These are phyloP conservation scores for Mycosphaerella arachidis DNA, from an alignment of 2,329 filamentous ascomycete species.

Conservation along the genomic window DNA sequence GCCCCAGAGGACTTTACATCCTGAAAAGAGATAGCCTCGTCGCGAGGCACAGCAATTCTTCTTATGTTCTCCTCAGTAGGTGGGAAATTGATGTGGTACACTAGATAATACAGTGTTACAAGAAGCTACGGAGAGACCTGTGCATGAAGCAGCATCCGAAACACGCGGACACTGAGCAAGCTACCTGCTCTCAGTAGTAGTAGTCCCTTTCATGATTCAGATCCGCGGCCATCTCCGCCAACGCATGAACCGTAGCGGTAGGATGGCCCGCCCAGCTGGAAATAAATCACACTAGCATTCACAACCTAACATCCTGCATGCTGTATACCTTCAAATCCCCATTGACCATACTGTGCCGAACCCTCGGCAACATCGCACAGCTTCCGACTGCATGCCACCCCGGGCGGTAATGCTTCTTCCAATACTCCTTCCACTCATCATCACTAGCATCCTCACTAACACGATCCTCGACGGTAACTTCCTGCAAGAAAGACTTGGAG, in stretches of 20 bases:
- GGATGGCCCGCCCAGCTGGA: slow-evolving; percentile 1
- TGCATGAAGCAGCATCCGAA: too few species aligned
- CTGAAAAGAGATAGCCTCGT: too few species aligned
- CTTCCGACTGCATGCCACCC: slow-evolving; percentile 23
- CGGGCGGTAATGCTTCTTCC: slow-evolving; percentile 10
- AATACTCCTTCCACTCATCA: slow-evolving; percentile 16
- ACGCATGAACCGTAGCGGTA: slow-evolving; percentile 21
- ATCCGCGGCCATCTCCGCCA: slow-evolving; percentile 26
- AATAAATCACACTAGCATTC: slow-evolving; percentile 25
- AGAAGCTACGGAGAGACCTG: too few species aligned
- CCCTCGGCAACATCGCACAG: slow-evolving; percentile 22
- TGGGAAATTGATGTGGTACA: too few species aligned
- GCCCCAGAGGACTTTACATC: too few species aligned
- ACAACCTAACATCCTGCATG: slow-evolving; percentile 22
- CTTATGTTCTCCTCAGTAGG: too few species aligned
- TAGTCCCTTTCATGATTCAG: slow-evolving; percentile 16
- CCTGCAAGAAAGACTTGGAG: slow-evolving; percentile 21
- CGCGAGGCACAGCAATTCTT: too few species aligned
- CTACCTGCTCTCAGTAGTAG: background rate
- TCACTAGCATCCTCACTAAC: slow-evolving; percentile 16
- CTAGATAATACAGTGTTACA: too few species aligned
- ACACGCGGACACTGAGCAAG: background rate
- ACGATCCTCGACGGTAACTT: slow-evolving; percentile 27
- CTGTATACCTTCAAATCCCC: slow-evolving; percentile 21
- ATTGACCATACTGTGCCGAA: slow-evolving; percentile 22